phyloP scores from a whole-genome alignment of 2,329 filamentous ascomycete genomes.

The Diaporthe citri region DNA sequence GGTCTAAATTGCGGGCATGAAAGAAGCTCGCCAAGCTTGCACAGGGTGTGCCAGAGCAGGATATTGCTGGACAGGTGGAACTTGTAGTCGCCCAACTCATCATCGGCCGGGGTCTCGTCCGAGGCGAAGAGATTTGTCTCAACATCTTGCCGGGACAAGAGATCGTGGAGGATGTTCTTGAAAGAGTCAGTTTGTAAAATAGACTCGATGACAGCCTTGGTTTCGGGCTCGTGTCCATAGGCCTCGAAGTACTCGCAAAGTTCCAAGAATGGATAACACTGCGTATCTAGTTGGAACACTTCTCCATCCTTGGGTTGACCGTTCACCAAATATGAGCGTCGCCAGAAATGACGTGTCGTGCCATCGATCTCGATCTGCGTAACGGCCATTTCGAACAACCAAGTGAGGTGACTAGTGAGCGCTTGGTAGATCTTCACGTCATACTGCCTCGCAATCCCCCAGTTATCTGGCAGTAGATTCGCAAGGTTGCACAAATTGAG shows the following conservation, averaged over 20 bases:
- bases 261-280: conserved; percentile 44
- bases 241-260: conserved; percentile 41
- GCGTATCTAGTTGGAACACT: conserved; percentile 44
- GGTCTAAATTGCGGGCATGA: neutral
- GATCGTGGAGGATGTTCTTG: conserved; percentile 33
- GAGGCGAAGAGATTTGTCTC: conserved; percentile 38
- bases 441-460: neutral
- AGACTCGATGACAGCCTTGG: conserved; percentile 8
- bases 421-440: neutral
- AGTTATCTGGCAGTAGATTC: conserved; percentile 3
- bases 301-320: conserved; percentile 42
- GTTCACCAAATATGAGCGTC: conserved; percentile 43
- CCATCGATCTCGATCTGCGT: neutral
- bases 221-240: conserved; percentile 17
- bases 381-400: conserved; percentile 41
- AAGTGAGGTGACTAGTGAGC: conserved; percentile 38
- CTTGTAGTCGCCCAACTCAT: conserved; percentile 39
- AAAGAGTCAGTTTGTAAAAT: conserved; percentile 34
- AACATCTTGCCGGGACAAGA: conserved; percentile 31
- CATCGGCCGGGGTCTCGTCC: conserved; percentile 43
- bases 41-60: conserved; percentile 42
- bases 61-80: conserved; percentile 43
- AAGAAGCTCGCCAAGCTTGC: conserved; percentile 23
- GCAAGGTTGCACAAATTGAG: neutral
- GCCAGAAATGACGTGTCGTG: conserved; percentile 38